phyloP scores from a whole-genome alignment of 306 rosid genomes.

The Vigna hirtella region DNA sequence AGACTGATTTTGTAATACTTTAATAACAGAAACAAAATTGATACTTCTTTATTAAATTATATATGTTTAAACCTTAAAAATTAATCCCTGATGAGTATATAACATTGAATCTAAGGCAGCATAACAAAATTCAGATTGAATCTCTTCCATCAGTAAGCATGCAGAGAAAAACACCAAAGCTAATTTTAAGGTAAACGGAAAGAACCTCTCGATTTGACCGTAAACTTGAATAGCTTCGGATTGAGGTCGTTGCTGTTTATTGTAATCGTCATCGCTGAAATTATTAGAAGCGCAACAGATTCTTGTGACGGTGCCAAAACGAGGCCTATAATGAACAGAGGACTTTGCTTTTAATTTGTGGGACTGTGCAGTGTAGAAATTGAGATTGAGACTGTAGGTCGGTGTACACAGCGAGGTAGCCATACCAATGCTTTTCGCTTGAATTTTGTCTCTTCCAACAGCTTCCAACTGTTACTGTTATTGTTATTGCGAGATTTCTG shows the following conservation, averaged over 20 bases:
- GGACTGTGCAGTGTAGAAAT: neutral
- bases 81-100: too few relatives aligned
- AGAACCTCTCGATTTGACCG: conserved; percentile 81
- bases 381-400: conserved; percentile 4
- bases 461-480: neutral
- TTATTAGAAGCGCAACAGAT: conserved; percentile 38
- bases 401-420: conserved; percentile 30
- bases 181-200: neutral
- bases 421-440: neutral
- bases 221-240: conserved; percentile 77
- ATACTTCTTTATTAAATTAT: too few relatives aligned
- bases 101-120: neutral
- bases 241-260: conserved; percentile 38
- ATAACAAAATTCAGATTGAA: neutral
- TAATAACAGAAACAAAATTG: too few relatives aligned
- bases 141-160: neutral
- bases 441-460: neutral
- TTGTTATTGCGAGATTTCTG: neutral
- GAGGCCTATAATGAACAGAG: conserved; percentile 13
- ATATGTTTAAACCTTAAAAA: too few relatives aligned
- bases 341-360: conserved; percentile 27
- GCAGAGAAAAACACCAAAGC: neutral
- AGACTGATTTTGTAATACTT: too few relatives aligned
- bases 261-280: neutral
- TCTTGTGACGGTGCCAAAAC: conserved; percentile 28